A percentile compares a stretch with the other conserved stretches of the same genome.
Evolutionary conservation across 805 yeast genomes (phyloP).

Genomic region (Sugiyamaella americana): DNA sequence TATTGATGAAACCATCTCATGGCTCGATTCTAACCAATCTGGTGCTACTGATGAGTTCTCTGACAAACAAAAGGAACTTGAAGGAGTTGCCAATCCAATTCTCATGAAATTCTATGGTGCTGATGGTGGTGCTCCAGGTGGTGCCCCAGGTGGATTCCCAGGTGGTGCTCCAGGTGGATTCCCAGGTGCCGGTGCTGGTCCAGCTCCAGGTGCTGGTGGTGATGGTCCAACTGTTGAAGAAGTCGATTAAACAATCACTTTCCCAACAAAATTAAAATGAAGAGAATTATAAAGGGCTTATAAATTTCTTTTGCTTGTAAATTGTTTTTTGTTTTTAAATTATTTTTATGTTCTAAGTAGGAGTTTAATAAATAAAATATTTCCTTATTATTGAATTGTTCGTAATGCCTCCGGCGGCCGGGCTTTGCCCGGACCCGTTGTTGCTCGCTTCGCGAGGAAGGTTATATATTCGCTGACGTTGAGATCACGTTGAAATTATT

Average conservation of each 20-base stretch:
- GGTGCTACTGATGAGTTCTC: conserved; percentile 88
- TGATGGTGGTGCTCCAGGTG: conserved; percentile 77
- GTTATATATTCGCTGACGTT: no score
- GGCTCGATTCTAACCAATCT: conserved; percentile 92
- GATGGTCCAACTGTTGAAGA: conserved; percentile 60
- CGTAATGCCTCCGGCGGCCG: background rate
- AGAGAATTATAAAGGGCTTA: no score
- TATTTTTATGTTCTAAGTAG: background rate
- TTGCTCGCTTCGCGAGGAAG: background rate
- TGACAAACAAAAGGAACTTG: conserved; percentile 93
- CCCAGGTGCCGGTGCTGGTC: conserved; percentile 40
- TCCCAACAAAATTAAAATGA: no score
- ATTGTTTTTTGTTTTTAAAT: no score
- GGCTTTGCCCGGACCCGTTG: background rate
- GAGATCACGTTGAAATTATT: no score
- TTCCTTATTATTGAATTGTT: background rate
- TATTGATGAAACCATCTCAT: conserved; percentile 75
- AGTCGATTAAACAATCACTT: conserved; percentile 23
- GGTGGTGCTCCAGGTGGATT: conserved; percentile 61
- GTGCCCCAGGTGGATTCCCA: conserved; percentile 64
- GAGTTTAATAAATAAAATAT: background rate
- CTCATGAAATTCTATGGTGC: conserved; percentile 91
- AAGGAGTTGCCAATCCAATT: conserved; percentile 92
- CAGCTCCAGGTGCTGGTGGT: conserved; percentile 29
- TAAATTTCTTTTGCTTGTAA: background rate